Base-by-base conservation (phyloP, 352 stramenopile genomes). In the Globisporangium echinulatum region DNA sequence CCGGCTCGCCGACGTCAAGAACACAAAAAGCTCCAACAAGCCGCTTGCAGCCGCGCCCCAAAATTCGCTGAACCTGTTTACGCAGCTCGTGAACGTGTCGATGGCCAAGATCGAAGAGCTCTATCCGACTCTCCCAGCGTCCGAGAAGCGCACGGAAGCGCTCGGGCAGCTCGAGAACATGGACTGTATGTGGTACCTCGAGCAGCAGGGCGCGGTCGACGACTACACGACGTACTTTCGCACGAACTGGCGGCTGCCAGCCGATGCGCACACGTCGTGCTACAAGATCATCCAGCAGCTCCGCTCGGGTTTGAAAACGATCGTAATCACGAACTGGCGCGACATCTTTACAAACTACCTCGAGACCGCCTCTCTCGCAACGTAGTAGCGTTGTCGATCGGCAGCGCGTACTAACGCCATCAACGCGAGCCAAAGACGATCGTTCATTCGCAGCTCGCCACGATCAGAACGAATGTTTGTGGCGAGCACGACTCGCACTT, bases 111-210 rank as follows among this genome's bases (percentile, higher is more conserved):
- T 63, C 25, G 7, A 40, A 15, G 8, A 15, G 6, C n/a, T 44
- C 9, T 10, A 48, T 6, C 55, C 55, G 17, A 49, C 2, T 10
- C 37, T 61, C 8, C 43, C 40, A 5, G 7, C n/a, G 11, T 3
- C 15, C 0, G 50, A 57, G 2, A 25, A 44, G 38, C 39, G 49
- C 7, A 36, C 40, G 0, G 55, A 69, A 36, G 78, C 74, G 10
- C 55, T 87, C 14, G 79, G 82, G 11, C 64, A 85, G 42, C 59
- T 74, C 7, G 68, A 81, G 61, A 66, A 75, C 15, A 71, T 84
- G 61, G 69, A 86, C 56, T 90, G 79, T 53, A 55, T 77, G 33
- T 82, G 72, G 68, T 82, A 84, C 58, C 38, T 79, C 37, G 55
- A 79, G 4, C 56, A 58, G n/a, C 68, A 77, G 15, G 63, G 67